phyloP scores from a whole-genome alignment of 768 basidiomycete species.

The Tricholoma flavovirens region DNA sequence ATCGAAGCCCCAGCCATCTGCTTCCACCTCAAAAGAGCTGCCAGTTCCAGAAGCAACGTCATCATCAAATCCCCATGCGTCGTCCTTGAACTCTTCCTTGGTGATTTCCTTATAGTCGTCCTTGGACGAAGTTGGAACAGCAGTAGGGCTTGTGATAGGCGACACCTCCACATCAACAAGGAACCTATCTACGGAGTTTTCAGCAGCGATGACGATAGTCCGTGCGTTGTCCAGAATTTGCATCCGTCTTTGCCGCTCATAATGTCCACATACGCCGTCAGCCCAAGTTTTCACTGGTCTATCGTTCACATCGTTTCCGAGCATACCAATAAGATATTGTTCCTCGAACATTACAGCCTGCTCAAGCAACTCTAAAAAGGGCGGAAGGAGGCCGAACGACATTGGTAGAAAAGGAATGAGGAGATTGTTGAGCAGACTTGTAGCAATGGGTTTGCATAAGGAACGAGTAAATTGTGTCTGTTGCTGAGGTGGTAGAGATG shows the following conservation, averaged over 20 bases:
- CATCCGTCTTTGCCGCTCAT: constrained; percentile 69
- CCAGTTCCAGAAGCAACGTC: constrained; percentile 23
- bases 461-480: constrained; percentile 43
- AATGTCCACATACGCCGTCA: constrained; percentile 62
- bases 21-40: constrained; percentile 26
- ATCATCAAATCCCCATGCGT: constrained; percentile 51
- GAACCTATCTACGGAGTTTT: constrained; percentile 36
- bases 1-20: constrained; percentile 49
- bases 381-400: constrained; percentile 50
- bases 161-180: constrained; percentile 31
- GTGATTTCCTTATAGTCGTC: constrained; percentile 5
- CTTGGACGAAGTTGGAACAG: constrained; percentile 20
- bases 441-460: constrained; percentile 55
- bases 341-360: constrained; percentile 67
- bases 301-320: constrained; percentile 44
- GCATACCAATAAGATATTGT: constrained; percentile 40
- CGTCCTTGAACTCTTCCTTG: constrained; percentile 26
- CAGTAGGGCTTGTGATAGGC: constrained; percentile 24
- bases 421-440: constrained; percentile 57
- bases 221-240: constrained; percentile 62
- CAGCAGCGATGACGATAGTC: constrained; percentile 41
- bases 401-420: constrained; percentile 69
- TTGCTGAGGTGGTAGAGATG: constrained; percentile 45
- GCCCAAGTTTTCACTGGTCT: constrained; percentile 63
- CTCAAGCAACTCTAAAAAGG: constrained; percentile 52